Evolutionary conservation across 192 early-diverging fungal genomes (phyloP).

Genomic region (Linnemannia elongata): DNA sequence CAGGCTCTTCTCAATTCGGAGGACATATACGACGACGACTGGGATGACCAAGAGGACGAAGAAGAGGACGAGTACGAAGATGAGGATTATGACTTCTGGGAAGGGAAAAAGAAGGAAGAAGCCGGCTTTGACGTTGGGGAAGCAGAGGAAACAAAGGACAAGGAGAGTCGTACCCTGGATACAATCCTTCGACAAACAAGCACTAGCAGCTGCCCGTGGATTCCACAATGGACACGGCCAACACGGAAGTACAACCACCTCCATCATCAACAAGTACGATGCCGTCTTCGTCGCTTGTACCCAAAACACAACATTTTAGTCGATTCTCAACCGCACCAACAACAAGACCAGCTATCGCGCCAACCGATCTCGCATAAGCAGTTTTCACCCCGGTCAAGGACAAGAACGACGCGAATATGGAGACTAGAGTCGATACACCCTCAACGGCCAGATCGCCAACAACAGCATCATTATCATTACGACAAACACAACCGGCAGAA

Average conservation of each 20-base stretch:
- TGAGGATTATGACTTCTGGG: neutral
- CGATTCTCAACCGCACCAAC: constrained; percentile 24
- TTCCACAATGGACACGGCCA: neutral
- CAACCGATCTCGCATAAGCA: neutral
- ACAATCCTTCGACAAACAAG: neutral
- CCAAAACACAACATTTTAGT: neutral
- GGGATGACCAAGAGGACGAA: neutral
- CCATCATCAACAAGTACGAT: neutral
- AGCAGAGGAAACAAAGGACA: neutral
- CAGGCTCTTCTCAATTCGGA: neutral
- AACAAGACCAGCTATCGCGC: neutral
- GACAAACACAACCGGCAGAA: neutral
- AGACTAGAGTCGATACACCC: neutral
- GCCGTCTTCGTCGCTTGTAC: neutral
- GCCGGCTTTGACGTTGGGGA: neutral
- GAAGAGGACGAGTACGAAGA: neutral
- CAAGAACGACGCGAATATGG: neutral
- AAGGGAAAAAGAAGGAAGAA: neutral
- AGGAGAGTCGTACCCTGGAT: neutral
- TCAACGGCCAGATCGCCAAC: neutral
- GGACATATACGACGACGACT: neutral
- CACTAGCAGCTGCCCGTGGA: neutral
- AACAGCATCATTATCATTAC: neutral
- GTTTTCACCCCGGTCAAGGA: neutral
- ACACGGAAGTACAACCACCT: neutral